Evolutionary conservation across 2,329 filamentous ascomycete species (phyloP).

Genomic region (Neofusicoccum ribis): DNA sequence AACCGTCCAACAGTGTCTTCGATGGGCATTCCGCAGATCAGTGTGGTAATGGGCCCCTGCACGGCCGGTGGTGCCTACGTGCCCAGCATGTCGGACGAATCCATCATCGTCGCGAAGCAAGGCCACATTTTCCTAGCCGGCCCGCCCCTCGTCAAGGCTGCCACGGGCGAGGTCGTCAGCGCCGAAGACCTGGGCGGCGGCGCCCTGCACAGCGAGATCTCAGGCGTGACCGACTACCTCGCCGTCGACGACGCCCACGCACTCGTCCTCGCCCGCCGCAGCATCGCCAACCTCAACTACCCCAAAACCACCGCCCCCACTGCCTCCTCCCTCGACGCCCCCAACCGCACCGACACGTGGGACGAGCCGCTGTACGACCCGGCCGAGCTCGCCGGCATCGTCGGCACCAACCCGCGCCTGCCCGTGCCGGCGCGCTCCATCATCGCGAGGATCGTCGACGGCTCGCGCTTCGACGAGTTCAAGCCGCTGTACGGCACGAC

Average conservation of each 20-base stretch:
- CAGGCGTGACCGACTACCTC: slow-evolving; percentile 92
- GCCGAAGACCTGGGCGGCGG: slow-evolving; percentile 91
- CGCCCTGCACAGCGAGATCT: slow-evolving; percentile 83
- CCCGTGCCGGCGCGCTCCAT: slow-evolving; percentile 86
- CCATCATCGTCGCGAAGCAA: slow-evolving; percentile 91
- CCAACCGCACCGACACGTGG: slow-evolving; percentile 46
- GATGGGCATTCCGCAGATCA: slow-evolving; percentile 85
- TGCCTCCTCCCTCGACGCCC: slow-evolving; percentile 32
- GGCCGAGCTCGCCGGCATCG: slow-evolving; percentile 81
- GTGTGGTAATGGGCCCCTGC: slow-evolving; percentile 95
- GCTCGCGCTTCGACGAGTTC: slow-evolving; percentile 88
- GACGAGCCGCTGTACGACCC: slow-evolving; percentile 79
- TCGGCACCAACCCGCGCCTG: slow-evolving; percentile 83
- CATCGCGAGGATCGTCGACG: slow-evolving; percentile 90
- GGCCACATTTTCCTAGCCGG: slow-evolving; percentile 98
- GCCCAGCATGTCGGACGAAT: slow-evolving; percentile 95
- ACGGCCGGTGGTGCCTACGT: slow-evolving; percentile 96
- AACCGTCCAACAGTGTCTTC: slow-evolving; percentile 61
- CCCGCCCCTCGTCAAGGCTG: slow-evolving; percentile 91
- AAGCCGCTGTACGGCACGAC: slow-evolving; percentile 88
- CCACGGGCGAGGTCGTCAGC: slow-evolving; percentile 87
- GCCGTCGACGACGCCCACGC: slow-evolving; percentile 94
- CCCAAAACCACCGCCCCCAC: slow-evolving; percentile 44
- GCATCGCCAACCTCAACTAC: slow-evolving; percentile 88
- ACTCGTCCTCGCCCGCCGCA: slow-evolving; percentile 78